Evolutionary conservation across 73 alveolate species (phyloP), one percentile per base, ranked within the genome.

Genomic region (Paramecium octaurelia): DNA sequence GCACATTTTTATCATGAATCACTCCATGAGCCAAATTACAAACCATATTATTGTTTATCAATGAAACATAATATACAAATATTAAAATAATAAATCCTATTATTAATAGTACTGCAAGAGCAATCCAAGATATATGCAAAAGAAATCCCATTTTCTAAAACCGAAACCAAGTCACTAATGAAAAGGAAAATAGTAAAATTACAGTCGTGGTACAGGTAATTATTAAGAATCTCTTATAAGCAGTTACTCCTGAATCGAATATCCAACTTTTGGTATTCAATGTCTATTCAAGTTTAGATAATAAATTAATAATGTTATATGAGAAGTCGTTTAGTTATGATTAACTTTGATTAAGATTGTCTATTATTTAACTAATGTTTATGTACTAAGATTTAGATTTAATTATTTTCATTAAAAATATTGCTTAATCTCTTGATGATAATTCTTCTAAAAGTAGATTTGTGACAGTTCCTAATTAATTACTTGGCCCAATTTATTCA

Each of bases 201-300:
- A 75, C 4, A 36, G 60, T 42, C 0, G 40, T 35, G 12, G 46
- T 75, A 38, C 88, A 75, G 6, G 60, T 75, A 38, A 75, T 21
- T 36, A 38, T 75, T 36, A 75, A 75, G 35, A 35, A 75, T 35
- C 60, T 75, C n/a, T 75, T 75, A 75, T 75, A 75, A 16, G 88
- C 88, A n/a, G 58, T 38, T 4, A 75, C 88, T 36, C 88, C 88
- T 16, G 88, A 75, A 24, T 75, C 88, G 18, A 75, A 38, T 5
- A 75, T 75, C 88, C 88, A 75, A 75, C 88, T 75, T 42, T 75
- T 75, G 14, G 58, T 75, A 42, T 38, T 75, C 23, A 75, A 23
- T 9, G 68, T 75, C 27, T 75, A 35, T 38, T 75, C 88, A 21
- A 75, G 35, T 36, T 35, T 38, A n/a, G 88, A 75, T 42, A 75